phyloP scores from a whole-genome alignment of 805 yeast genomes.

The Ogataea saltuana region DNA sequence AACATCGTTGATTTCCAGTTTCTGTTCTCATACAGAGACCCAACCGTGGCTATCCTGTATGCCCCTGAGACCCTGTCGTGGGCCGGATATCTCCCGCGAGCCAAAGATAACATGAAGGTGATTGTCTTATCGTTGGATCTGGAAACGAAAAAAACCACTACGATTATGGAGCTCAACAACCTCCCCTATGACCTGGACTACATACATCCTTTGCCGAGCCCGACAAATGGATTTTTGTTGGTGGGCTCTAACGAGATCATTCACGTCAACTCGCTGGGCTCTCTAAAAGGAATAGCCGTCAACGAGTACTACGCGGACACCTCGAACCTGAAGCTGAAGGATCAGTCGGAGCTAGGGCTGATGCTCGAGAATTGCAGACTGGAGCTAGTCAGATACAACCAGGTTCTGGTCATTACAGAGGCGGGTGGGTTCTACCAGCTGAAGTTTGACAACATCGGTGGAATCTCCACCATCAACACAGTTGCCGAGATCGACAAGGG shows the following conservation, averaged over 20 bases:
- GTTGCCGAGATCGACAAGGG: constrained; percentile 23
- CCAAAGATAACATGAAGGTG: constrained; percentile 62
- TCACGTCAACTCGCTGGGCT: constrained; percentile 79
- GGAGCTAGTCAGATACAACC: constrained; percentile 35
- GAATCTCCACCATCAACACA: constrained; percentile 35
- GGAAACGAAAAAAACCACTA: constrained; percentile 55
- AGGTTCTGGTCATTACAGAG: constrained; percentile 42
- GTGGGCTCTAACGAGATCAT: constrained; percentile 77
- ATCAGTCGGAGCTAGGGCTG: constrained; percentile 52
- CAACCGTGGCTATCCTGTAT: constrained; percentile 53
- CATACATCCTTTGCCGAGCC: constrained; percentile 61
- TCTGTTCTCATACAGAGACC: constrained; percentile 72
- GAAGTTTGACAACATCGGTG: constrained; percentile 37
- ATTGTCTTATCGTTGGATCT: constrained; percentile 70
- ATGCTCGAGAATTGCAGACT: constrained; percentile 54
- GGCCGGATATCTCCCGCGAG: constrained; percentile 70
- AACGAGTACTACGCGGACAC: constrained; percentile 51
- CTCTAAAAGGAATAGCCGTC: constrained; percentile 59
- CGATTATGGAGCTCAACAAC: constrained; percentile 61
- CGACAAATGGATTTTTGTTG: constrained; percentile 67
- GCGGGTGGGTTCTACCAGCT: constrained; percentile 44
- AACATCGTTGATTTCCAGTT: constrained; percentile 73
- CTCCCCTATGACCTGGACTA: constrained; percentile 75
- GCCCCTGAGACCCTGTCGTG: constrained; percentile 51
- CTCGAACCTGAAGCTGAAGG: constrained; percentile 43